Percentiles rank a stretch among this genome's conserved stretches.
These are phyloP conservation scores for Excoecaria cochinchinensis DNA, from an alignment of 345 rosid genomes.

Conservation along the genomic window DNA sequence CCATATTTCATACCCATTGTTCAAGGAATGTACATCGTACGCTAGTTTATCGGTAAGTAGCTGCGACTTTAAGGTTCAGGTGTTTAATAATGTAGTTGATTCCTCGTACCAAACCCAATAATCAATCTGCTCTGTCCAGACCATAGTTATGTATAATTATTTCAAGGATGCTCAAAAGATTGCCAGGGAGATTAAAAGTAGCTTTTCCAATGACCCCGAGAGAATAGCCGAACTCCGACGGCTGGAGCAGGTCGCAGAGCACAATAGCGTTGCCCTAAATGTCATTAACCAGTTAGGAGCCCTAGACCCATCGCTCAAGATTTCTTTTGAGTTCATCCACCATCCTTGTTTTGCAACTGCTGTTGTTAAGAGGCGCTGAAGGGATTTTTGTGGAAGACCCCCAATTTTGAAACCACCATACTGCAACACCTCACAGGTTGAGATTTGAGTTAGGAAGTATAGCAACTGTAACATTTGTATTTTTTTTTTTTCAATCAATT, in stretches of 20 bases:
- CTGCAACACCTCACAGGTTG: conserved; percentile 29
- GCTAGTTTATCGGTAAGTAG: conserved; percentile 71
- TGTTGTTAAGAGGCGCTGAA: conserved; percentile 81
- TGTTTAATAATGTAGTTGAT: neutral
- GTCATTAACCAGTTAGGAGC: conserved; percentile 56
- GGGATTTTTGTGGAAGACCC: conserved; percentile 3
- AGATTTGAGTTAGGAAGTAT: conserved; percentile 20
- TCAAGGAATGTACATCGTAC: conserved; percentile 67
- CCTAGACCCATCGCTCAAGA: conserved; percentile 74
- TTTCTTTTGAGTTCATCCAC: conserved; percentile 79
- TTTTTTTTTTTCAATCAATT: conserved; percentile 2
- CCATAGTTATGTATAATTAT: conserved; percentile 58
- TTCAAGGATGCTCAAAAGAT: conserved; percentile 90
- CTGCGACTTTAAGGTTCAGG: neutral
- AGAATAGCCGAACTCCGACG: conserved; percentile 64
- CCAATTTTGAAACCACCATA: conserved; percentile 48
- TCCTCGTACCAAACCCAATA: neutral
- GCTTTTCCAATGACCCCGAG: conserved; percentile 66
- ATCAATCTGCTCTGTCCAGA: conserved; percentile 33
- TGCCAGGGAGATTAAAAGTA: conserved; percentile 72
- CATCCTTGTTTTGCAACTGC: conserved; percentile 91
- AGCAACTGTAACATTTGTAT: conserved; percentile 39
- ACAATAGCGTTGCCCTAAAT: conserved; percentile 71
- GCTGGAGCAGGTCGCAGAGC: conserved; percentile 93
- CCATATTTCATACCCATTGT: conserved; percentile 64